Conservation (phyloP, 164 flowering plant genomes). For the Chimonanthus salicifolius region DNA sequence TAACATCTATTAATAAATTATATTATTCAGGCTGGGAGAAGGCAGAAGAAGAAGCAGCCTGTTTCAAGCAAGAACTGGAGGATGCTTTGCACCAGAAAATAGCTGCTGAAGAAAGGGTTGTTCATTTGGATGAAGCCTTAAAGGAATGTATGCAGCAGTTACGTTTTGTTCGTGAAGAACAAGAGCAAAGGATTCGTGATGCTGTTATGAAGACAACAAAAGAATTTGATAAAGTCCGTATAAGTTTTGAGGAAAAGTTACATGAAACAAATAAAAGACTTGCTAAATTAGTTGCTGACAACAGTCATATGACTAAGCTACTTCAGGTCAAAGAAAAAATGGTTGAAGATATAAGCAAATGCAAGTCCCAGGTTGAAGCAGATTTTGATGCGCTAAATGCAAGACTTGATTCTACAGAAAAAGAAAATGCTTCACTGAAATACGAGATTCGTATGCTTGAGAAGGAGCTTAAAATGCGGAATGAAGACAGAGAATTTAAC, state of each 20-base stretch:
- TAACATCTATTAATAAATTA: not conserved
- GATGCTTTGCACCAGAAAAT: conserved; percentile 29
- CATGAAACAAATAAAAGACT: conserved; percentile 35
- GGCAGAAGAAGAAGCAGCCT: conserved; percentile 43
- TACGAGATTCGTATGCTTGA: conserved; percentile 69
- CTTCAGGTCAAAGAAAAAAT: conserved; percentile 49
- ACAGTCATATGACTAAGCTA: conserved; percentile 39
- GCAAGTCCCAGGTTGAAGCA: conserved; percentile 42
- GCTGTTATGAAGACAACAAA: conserved; percentile 33
- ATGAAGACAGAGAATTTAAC: conserved; percentile 57
- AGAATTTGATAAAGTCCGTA: conserved; percentile 37
- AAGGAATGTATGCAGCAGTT: conserved; percentile 55
- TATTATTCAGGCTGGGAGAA: conserved; percentile 51
- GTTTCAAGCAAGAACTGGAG: conserved; percentile 43
- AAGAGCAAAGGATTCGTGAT: conserved; percentile 45
- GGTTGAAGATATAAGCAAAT: conserved; percentile 41
- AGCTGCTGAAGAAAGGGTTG: conserved; percentile 41
- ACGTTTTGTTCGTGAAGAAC: conserved; percentile 38
- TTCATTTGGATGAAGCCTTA: conserved; percentile 45
- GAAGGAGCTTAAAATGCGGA: conserved; percentile 69
- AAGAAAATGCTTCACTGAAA: conserved; percentile 61
- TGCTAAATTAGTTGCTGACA: conserved; percentile 35
- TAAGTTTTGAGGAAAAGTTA: conserved; percentile 42
- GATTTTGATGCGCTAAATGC: conserved; percentile 47
- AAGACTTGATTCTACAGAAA: conserved; percentile 58